These are phyloP conservation scores for Vicia sativa DNA, from an alignment of 306 rosid species.

Conservation along the genomic window DNA sequence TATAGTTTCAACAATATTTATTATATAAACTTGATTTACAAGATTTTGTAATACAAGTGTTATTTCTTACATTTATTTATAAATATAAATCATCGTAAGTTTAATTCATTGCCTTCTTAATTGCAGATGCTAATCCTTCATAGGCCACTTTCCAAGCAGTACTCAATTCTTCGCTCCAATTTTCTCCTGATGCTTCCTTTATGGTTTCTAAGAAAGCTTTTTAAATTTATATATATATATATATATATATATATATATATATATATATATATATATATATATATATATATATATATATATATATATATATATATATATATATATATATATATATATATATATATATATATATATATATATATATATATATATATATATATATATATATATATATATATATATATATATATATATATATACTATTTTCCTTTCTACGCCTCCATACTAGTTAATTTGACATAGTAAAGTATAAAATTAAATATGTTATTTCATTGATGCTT, in stretches of 20 bases:
- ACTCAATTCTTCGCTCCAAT: conserved; percentile 30
- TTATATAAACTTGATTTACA: not conserved
- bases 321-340: too few species aligned
- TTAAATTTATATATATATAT: too few species aligned
- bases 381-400: too few species aligned
- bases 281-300: too few species aligned
- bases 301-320: too few species aligned
- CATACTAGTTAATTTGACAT: too few species aligned
- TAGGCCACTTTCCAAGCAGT: conserved; percentile 33
- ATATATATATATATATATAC: too few species aligned
- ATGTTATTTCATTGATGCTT: not conserved
- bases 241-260: too few species aligned
- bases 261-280: too few species aligned
- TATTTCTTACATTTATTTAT: conserved; percentile 6
- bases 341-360: too few species aligned
- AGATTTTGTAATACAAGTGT: not conserved
- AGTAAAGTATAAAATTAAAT: too few species aligned
- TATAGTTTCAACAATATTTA: not conserved
- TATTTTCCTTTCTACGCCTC: too few species aligned
- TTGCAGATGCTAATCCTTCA: conserved; percentile 34
- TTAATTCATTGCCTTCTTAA: conserved; percentile 17
- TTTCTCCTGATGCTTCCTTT: conserved; percentile 33
- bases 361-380: not conserved
- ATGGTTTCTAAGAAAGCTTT: conserved; percentile 24
- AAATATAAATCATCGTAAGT: not conserved